Percentiles rank a stretch among this genome's conserved stretches.
These are phyloP conservation scores for Balamuthia mandrillaris DNA, from an alignment of 208 protist species.

Conservation along the genomic window DNA sequence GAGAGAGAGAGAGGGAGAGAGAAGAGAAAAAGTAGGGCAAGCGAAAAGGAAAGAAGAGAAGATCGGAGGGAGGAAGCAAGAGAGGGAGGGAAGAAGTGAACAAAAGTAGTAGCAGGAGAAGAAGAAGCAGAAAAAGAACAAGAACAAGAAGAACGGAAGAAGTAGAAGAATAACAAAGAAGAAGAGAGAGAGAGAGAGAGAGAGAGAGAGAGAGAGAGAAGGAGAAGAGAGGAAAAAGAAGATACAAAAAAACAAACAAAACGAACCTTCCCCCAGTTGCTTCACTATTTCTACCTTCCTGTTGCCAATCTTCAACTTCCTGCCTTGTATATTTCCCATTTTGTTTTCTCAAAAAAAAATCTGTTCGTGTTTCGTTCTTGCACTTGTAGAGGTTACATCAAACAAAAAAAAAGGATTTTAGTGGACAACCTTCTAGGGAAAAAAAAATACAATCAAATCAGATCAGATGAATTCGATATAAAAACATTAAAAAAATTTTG, in stretches of 20 bases:
- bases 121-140: background rate
- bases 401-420: too few species aligned
- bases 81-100: background rate
- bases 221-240: background rate
- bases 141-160: background rate
- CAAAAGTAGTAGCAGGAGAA: background rate
- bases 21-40: background rate
- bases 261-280: constrained; percentile 3
- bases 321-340: constrained; percentile 27
- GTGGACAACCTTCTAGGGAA: too few species aligned
- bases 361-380: too few species aligned
- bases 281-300: constrained; percentile 20
- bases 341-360: background rate
- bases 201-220: background rate
- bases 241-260: background rate
- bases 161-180: background rate
- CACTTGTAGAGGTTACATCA: too few species aligned
- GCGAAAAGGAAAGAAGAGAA: background rate
- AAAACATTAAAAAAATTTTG: too few species aligned
- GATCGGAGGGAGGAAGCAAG: background rate
- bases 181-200: background rate
- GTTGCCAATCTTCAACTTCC: constrained; percentile 8
- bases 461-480: too few species aligned
- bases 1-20: background rate
- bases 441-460: too few species aligned